A percentile compares a stretch with the other conserved stretches of the same genome.
Conservation (phyloP, 1,284 basidiomycete species). For the Ceratobasidium theobromae region DNA sequence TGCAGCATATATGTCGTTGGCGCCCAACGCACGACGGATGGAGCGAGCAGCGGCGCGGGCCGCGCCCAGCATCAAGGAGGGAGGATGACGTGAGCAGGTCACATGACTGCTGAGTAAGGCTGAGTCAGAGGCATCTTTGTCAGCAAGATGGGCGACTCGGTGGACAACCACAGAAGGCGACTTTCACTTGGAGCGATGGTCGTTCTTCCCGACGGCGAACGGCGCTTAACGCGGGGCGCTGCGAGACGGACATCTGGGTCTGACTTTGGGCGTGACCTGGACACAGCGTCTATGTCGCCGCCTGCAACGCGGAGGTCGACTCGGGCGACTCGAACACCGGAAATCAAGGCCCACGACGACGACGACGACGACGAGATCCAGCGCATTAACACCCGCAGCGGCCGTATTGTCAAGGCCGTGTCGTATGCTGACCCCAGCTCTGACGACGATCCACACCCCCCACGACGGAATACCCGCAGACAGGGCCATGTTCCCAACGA, state of each 20-base stretch:
- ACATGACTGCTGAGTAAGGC: background rate
- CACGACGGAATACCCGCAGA: background rate
- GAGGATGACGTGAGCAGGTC: background rate
- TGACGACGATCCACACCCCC: conserved; percentile 30
- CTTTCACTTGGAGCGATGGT: conserved; percentile 19
- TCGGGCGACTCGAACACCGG: conserved; percentile 17
- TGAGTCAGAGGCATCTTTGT: background rate
- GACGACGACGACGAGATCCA: conserved; percentile 17
- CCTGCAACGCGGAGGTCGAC: conserved; percentile 4
- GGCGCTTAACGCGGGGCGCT: conserved; percentile 19
- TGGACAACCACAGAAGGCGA: conserved; percentile 14
- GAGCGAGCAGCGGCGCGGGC: conserved; percentile 23
- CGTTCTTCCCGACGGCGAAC: conserved; percentile 20
- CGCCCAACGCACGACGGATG: conserved; percentile 15
- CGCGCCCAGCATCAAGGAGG: conserved; percentile 10
- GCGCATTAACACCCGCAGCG: conserved; percentile 6
- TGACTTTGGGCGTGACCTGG: conserved; percentile 1
- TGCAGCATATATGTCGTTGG: conserved; percentile 3
- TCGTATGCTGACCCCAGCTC: conserved; percentile 24
- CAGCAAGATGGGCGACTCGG: conserved; percentile 15
- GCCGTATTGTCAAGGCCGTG: conserved; percentile 15
- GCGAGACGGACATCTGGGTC: conserved; percentile 16
- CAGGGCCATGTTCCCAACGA: conserved; percentile 21
- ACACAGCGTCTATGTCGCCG: background rate
- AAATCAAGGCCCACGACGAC: conserved; percentile 1